Percentiles rank a stretch among this genome's conserved stretches.
These are phyloP conservation scores for Fistulinella prunicolor DNA, from an alignment of 768 basidiomycete species.

Conservation along the genomic window DNA sequence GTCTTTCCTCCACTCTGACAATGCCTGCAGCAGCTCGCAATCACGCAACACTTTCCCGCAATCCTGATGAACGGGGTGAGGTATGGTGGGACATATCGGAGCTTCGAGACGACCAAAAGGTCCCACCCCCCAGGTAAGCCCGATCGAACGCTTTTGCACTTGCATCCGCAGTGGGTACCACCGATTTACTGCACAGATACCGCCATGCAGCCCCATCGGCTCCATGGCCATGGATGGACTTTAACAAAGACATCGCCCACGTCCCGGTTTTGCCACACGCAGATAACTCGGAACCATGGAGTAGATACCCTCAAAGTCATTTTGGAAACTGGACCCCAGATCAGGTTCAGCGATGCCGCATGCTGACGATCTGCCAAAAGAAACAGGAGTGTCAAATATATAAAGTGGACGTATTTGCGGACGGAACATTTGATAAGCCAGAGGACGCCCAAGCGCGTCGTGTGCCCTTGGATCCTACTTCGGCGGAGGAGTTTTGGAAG, in stretches of 20 bases:
- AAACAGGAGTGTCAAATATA: constrained; percentile 21
- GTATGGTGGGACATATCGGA: not conserved
- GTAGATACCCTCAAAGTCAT: constrained; percentile 28
- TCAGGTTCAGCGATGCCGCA: constrained; percentile 31
- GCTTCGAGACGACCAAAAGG: not conserved
- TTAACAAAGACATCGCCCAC: constrained; percentile 30
- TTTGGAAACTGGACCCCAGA: constrained; percentile 36
- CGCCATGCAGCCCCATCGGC: constrained; percentile 41
- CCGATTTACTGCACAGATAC: constrained; percentile 24
- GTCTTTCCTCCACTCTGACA: not conserved
- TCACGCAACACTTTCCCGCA: not conserved
- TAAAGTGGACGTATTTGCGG: constrained; percentile 20
- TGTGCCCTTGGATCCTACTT: no score
- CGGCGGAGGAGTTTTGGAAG: no score
- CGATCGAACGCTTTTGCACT: no score
- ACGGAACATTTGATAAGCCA: constrained; percentile 20
- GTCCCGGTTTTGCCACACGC: constrained; percentile 13
- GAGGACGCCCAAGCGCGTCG: constrained; percentile 13
- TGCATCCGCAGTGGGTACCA: no score
- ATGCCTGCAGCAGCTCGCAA: not conserved
- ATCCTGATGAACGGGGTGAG: not conserved
- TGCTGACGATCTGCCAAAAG: constrained; percentile 12
- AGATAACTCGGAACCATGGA: no score
- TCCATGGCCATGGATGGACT: constrained; percentile 43
- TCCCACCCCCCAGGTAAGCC: no score